Evolutionary conservation across 2,329 filamentous ascomycete genomes (phyloP).

Genomic region (Colletotrichum cuscutae): DNA sequence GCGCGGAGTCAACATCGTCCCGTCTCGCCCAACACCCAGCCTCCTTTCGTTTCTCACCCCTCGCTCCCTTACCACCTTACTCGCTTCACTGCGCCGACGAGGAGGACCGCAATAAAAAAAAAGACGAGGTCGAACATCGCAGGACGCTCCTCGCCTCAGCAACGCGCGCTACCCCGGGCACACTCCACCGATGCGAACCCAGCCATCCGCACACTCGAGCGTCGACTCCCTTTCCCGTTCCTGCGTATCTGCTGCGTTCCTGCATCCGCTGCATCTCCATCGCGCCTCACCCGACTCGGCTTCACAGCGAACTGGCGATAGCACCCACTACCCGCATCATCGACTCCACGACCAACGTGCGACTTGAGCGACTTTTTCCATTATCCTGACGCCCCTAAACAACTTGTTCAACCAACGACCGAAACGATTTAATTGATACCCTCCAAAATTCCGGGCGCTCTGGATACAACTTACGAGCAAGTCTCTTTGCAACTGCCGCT

Average conservation of each 20-base stretch:
- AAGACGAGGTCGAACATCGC: constrained; percentile 49
- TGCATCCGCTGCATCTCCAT: constrained; percentile 32
- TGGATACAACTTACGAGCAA: constrained; percentile 36
- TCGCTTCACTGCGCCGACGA: constrained; percentile 31
- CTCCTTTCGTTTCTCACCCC: constrained; percentile 28
- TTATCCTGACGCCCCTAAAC: constrained; percentile 6
- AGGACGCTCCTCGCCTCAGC: constrained; percentile 39
- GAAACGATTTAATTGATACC: constrained; percentile 24
- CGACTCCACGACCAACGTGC: constrained; percentile 3
- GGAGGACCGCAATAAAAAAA: constrained; percentile 44
- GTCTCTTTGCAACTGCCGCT: constrained; percentile 38
- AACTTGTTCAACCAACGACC: constrained; percentile 17
- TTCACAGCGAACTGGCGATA: constrained; percentile 21
- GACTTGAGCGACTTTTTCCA: constrained; percentile 1
- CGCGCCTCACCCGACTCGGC: constrained; percentile 29
- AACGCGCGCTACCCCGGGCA: constrained; percentile 40
- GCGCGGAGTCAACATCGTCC: constrained; percentile 30
- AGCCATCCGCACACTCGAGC: constrained; percentile 55
- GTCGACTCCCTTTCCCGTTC: constrained; percentile 44
- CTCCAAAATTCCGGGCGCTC: constrained; percentile 16
- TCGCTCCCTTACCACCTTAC: constrained; percentile 31
- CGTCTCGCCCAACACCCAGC: constrained; percentile 29
- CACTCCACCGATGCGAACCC: constrained; percentile 53
- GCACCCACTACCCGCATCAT: constrained; percentile 15
- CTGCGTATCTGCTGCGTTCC: constrained; percentile 37